Evolutionary conservation across 2,329 filamentous ascomycete species (phyloP), one percentile per base, ranked within the genome.

Genomic region (Pyrenochaeta sp.): DNA sequence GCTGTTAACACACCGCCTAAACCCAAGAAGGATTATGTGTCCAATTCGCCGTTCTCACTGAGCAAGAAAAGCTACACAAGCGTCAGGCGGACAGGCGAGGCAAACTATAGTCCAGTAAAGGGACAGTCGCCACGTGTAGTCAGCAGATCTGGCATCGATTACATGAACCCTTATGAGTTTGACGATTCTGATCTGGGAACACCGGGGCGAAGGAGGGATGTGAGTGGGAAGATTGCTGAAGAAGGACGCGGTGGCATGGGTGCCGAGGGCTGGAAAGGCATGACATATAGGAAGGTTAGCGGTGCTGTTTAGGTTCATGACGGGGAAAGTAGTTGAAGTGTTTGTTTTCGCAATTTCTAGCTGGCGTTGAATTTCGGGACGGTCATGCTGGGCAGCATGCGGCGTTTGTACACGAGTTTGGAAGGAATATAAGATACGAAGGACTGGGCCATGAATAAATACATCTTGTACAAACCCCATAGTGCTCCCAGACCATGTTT

Each of bases 211-310:
- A 49, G 66, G 46, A 38, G 61, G 37, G 84, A 87, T 48, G 86
- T 89, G 2, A 90, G 87, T 63, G 88, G 88, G 1, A 89, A 88
- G 74, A 71, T 85, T 41, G 87, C 80, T 0, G 88, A 91, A 66
- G 88, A 92, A 65, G 88, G 88, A 2, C 73, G 80, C 32, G 82
- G 67, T 4, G 68, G 63, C 4, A 47, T 65, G 17, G n/a, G n/a
- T n/a, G n/a, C n/a, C n/a, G n/a, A n/a, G n/a, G n/a, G n/a, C n/a
- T 69, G 67, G 55, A 65, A 68, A 22, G 52, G 57, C 27, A 59
- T 72, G 41, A 63, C 58, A 18, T 61, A 68, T 41, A 63, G 76
- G 53, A 77, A 74, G 46, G 65, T 73, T 9, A 75, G 69, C 58
- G 74, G 62, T 45, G 61, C 67, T 29, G 61, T 58, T 7, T 62